phyloP scores from a whole-genome alignment of 2,329 filamentous ascomycete species.

The Stachybotrys echinatus region DNA sequence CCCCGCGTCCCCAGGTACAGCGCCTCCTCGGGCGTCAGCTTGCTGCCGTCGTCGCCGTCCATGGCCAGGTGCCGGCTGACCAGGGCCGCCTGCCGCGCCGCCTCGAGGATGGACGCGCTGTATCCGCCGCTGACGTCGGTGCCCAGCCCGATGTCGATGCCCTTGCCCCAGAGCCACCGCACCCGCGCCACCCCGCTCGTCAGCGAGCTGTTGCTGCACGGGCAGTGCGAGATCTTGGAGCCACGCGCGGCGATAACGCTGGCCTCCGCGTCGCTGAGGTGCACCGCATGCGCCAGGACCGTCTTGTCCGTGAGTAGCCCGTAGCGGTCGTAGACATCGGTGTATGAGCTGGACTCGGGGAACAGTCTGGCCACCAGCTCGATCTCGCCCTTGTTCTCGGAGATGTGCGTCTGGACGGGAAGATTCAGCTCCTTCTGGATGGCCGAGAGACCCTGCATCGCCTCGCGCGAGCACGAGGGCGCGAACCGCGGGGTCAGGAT shows the following conservation, averaged over 20 bases:
- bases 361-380: constrained; percentile 66
- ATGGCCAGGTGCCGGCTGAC: constrained; percentile 70
- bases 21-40: constrained; percentile 79
- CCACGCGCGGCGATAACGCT: constrained; percentile 54
- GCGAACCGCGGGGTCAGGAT: constrained; percentile 75
- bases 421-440: constrained; percentile 59
- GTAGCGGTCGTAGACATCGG: constrained; percentile 70
- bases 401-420: constrained; percentile 83
- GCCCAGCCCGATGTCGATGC: constrained; percentile 76
- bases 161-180: constrained; percentile 65
- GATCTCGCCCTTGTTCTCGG: constrained; percentile 74
- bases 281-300: constrained; percentile 80
- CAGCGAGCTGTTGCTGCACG: constrained; percentile 77
- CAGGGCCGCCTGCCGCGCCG: constrained; percentile 74
- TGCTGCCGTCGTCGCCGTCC: constrained; percentile 37
- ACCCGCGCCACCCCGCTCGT: constrained; percentile 76
- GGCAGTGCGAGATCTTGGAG: constrained; percentile 77
- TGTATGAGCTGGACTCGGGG: constrained; percentile 58
- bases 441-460: constrained; percentile 58
- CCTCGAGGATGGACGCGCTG: constrained; percentile 72
- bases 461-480: constrained; percentile 52
- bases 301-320: constrained; percentile 67
- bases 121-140: constrained; percentile 92
- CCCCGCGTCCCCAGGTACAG: constrained; percentile 84
- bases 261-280: constrained; percentile 65